These are phyloP conservation scores for Solanum ahanhuiri DNA, from an alignment of 257 asterid genomes.

Conservation along the genomic window DNA sequence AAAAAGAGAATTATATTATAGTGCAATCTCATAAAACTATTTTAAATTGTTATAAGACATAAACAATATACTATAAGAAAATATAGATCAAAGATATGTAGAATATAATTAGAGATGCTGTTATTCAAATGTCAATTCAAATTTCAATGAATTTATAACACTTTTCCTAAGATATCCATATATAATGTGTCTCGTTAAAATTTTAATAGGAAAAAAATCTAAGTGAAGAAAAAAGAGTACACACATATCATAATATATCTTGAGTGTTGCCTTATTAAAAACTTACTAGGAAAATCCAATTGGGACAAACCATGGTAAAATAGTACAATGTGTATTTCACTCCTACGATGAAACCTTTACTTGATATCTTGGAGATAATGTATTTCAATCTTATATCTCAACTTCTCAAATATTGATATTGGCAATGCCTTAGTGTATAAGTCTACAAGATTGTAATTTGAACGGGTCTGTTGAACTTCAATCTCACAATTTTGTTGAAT, in stretches of 20 bases:
- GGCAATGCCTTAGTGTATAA: neutral
- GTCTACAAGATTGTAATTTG: neutral
- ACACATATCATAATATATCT: neutral
- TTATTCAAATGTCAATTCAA: too few relatives aligned
- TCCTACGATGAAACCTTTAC: neutral
- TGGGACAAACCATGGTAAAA: neutral
- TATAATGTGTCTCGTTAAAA: neutral
- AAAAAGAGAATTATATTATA: too few relatives aligned
- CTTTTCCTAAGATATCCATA: neutral
- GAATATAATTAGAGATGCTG: too few relatives aligned
- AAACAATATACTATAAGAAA: too few relatives aligned
- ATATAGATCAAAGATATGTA: too few relatives aligned
- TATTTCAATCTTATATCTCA: too few relatives aligned
- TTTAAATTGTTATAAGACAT: too few relatives aligned
- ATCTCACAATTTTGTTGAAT: neutral
- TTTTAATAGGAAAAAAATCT: too few relatives aligned
- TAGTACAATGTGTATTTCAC: neutral
- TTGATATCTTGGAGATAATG: neutral
- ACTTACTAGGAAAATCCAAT: neutral
- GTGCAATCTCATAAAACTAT: too few relatives aligned
- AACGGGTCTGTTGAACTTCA: neutral
- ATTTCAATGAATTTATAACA: neutral
- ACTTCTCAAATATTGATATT: too few relatives aligned
- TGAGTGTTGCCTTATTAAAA: neutral
- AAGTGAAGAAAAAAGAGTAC: neutral